phyloP scores from a whole-genome alignment of 768 basidiomycete species.

The Tylopilus plumbeoviolaceoides region DNA sequence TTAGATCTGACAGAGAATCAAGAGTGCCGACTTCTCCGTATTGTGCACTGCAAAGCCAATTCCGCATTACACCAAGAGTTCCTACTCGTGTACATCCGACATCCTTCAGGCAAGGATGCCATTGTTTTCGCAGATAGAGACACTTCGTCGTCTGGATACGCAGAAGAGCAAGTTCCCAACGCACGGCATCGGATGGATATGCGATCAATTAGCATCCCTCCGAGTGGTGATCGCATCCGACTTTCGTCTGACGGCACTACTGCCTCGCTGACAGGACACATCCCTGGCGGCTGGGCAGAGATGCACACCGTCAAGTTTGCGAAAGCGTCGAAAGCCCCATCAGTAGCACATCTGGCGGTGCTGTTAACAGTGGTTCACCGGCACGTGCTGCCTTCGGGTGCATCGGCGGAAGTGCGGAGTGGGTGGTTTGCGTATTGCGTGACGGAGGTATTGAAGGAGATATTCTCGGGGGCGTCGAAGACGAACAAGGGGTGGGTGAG shows the following conservation, averaged over 20 bases:
- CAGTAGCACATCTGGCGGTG: neutral
- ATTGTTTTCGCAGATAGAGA: neutral
- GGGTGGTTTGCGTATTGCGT: conserved; percentile 15
- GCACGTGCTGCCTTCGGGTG: neutral
- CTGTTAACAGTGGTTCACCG: neutral
- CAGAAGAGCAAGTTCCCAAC: neutral
- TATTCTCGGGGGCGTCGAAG: conserved; percentile 10
- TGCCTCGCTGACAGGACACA: neutral
- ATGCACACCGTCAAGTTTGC: neutral
- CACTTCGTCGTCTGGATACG: neutral
- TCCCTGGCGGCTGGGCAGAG: neutral
- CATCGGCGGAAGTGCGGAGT: neutral
- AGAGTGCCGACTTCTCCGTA: conserved; percentile 1
- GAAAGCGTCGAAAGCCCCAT: neutral
- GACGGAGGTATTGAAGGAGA: conserved; percentile 7
- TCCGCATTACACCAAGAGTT: neutral
- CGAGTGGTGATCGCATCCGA: neutral
- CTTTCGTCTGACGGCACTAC: neutral
- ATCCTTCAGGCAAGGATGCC: neutral
- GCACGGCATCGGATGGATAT: neutral
- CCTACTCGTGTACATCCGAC: neutral
- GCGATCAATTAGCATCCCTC: neutral
- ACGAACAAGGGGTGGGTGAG: conserved; percentile 9
- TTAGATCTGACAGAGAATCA: neutral
- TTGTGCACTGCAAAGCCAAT: conserved; percentile 3